Percentiles rank a stretch among this genome's conserved stretches.
Evolutionary conservation across 164 flowering plant species (phyloP).

Genomic region (Vitis rupestris): DNA sequence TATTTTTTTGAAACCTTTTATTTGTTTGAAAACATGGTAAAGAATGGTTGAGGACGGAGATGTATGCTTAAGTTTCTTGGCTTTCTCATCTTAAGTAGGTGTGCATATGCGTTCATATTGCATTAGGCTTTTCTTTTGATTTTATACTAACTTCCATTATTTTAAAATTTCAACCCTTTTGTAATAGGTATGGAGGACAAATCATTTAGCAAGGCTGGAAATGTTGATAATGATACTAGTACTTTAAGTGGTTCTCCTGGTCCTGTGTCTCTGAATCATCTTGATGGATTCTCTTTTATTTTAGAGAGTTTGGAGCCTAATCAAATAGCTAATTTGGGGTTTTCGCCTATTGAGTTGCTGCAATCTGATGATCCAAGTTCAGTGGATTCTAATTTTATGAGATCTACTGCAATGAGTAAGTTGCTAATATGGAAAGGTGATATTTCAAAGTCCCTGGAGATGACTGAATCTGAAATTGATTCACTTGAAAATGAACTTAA

Average conservation of each 20-base stretch:
- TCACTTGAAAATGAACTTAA: constrained; percentile 73
- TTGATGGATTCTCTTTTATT: constrained; percentile 40
- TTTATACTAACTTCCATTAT: background rate
- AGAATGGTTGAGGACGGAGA: too few relatives aligned
- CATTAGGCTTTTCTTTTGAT: background rate
- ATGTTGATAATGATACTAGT: constrained; percentile 39
- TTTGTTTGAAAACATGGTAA: too few relatives aligned
- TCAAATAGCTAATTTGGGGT: constrained; percentile 40
- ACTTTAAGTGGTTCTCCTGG: constrained; percentile 53
- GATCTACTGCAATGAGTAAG: constrained; percentile 57
- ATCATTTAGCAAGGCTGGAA: constrained; percentile 36
- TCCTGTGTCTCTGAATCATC: constrained; percentile 29
- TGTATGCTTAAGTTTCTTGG: too few relatives aligned
- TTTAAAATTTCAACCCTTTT: background rate
- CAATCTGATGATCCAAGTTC: constrained; percentile 56
- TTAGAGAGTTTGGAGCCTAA: constrained; percentile 50
- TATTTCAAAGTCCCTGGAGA: constrained; percentile 62
- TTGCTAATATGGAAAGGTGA: constrained; percentile 57
- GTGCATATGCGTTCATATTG: background rate
- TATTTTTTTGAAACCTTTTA: too few relatives aligned
- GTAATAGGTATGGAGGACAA: constrained; percentile 67
- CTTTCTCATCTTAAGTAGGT: too few relatives aligned
- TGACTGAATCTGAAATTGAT: constrained; percentile 86
- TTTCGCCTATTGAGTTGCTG: constrained; percentile 48
- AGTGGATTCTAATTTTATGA: constrained; percentile 48